Conservation (phyloP, 352 stramenopile species). For the Pythium dissotocum region DNA sequence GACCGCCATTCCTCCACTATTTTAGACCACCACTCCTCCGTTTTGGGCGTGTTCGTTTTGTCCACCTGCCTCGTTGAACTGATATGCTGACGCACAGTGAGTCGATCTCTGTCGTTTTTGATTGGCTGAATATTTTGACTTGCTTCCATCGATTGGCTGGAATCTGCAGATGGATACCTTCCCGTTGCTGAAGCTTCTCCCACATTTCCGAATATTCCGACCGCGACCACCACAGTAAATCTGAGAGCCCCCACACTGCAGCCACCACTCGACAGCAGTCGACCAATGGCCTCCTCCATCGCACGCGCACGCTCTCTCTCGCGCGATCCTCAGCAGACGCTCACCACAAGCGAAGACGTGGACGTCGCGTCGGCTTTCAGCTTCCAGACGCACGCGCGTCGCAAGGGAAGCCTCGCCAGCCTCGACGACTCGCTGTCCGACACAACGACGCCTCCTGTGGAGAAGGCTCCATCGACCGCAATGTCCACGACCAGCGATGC, state of each 20-base stretch:
- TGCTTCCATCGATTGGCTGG: constrained; percentile 16
- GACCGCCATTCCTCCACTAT: background rate
- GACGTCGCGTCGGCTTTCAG: constrained; percentile 49
- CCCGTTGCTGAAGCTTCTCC: background rate
- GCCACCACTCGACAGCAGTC: background rate
- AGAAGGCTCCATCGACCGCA: background rate
- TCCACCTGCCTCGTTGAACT: constrained; percentile 8
- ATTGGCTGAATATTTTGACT: constrained; percentile 22
- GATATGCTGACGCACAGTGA: constrained; percentile 12
- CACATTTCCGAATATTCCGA: background rate
- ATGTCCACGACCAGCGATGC: constrained; percentile 2
- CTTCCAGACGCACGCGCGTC: constrained; percentile 17
- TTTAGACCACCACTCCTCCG: background rate
- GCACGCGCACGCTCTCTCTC: constrained; percentile 5
- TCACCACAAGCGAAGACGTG: constrained; percentile 8
- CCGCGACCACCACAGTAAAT: background rate
- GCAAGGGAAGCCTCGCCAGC: constrained; percentile 13
- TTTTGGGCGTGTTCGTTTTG: background rate
- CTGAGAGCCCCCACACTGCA: no score
- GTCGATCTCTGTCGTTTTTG: background rate
- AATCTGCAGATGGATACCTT: constrained; percentile 12
- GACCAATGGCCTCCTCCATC: constrained; percentile 7
- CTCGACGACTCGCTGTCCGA: constrained; percentile 16
- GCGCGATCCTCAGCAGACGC: constrained; percentile 10
- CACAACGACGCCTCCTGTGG: background rate